phyloP scores from a whole-genome alignment of 768 basidiomycete genomes.

The Kwoniella sp. region DNA sequence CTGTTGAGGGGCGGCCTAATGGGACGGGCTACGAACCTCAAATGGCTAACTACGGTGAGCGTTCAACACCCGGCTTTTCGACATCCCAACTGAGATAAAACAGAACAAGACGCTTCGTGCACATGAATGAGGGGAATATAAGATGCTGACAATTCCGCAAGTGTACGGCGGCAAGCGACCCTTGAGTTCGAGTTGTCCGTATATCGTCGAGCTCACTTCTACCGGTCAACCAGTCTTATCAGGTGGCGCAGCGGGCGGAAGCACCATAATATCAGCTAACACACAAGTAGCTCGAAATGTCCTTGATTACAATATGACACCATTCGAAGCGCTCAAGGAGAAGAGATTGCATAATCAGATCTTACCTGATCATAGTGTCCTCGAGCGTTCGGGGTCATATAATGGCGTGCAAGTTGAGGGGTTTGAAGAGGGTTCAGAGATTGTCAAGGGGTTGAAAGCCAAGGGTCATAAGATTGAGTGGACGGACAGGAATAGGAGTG shows the following conservation, averaged over 20 bases:
- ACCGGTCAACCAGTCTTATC: slow-evolving; percentile 29
- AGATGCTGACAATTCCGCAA: too few relatives aligned
- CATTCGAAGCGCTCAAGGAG: slow-evolving; percentile 36
- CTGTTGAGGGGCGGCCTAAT: slow-evolving; percentile 39
- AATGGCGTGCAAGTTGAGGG: slow-evolving; percentile 32
- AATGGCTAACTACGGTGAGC: slow-evolving; percentile 40
- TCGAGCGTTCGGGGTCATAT: slow-evolving; percentile 27
- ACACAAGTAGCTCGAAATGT: slow-evolving; percentile 44
- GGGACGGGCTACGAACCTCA: slow-evolving; percentile 42
- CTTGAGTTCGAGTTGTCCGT: slow-evolving; percentile 47
- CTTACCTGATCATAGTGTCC: slow-evolving; percentile 32
- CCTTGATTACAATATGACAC: slow-evolving; percentile 38
- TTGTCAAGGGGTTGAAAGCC: slow-evolving; percentile 23
- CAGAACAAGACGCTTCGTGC: too few relatives aligned
- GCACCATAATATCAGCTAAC: slow-evolving; percentile 48
- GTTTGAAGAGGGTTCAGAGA: slow-evolving; percentile 25
- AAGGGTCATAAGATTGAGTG: slow-evolving; percentile 44
- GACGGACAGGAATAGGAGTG: slow-evolving; percentile 33
- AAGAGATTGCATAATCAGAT: slow-evolving; percentile 48
- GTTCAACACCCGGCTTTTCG: neutral
- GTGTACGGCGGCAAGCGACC: slow-evolving; percentile 44
- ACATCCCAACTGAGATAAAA: too few relatives aligned
- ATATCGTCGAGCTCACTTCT: slow-evolving; percentile 36
- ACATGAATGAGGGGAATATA: too few relatives aligned
- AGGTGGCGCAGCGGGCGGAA: slow-evolving; percentile 47